Conservation (phyloP, 1,139 yeast species). For the Pichia sp. region DNA sequence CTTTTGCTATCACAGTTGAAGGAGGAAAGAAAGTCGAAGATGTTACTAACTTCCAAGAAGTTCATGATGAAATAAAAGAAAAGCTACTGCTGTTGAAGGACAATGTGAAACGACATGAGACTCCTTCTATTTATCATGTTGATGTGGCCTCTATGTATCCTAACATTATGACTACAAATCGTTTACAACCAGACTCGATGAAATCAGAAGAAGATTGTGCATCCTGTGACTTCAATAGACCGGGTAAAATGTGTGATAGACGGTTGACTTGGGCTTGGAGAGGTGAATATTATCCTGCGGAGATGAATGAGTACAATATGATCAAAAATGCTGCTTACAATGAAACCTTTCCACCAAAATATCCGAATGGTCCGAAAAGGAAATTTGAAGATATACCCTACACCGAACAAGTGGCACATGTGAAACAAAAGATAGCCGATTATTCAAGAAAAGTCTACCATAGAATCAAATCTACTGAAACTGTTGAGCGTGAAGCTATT, state of each 20-base stretch:
- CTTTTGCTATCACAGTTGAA: conserved; percentile 83
- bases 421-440: conserved; percentile 78
- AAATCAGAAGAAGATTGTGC: conserved; percentile 95
- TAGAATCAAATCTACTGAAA: conserved; percentile 74
- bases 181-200: conserved; percentile 98
- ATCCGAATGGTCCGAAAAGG: conserved; percentile 51
- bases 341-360: conserved; percentile 68
- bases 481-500: conserved; percentile 85
- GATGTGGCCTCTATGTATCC: conserved; percentile 99
- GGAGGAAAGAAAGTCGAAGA: conserved; percentile 67
- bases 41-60: conserved; percentile 73
- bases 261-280: conserved; percentile 97
- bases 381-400: conserved; percentile 72
- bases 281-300: conserved; percentile 91
- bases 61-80: conserved; percentile 52
- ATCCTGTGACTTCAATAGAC: conserved; percentile 92
- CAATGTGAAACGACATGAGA: conserved; percentile 63
- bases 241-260: conserved; percentile 91
- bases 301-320: conserved; percentile 88
- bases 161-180: conserved; percentile 94
- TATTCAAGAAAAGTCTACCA: conserved; percentile 84
- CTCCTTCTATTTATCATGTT: conserved; percentile 90
- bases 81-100: conserved; percentile 55
- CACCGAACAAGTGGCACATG: conserved; percentile 69
- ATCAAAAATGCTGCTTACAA: conserved; percentile 76